Conservation (phyloP, 1,139 yeast genomes). For the Candida smagusa region DNA sequence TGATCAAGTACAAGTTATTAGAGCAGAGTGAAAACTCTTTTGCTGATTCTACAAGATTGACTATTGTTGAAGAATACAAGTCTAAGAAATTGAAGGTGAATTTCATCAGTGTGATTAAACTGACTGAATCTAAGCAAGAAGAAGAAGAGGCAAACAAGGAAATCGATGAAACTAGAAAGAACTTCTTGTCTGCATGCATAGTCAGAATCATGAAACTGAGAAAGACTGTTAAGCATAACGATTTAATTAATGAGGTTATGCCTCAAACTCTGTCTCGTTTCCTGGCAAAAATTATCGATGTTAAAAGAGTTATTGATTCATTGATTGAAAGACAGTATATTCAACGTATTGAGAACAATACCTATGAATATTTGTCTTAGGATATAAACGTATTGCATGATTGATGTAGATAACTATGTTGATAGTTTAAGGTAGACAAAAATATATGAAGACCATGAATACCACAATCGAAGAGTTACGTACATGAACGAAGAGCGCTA, state of each 20-base stretch:
- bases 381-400: neutral
- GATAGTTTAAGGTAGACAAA: neutral
- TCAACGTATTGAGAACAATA: constrained; percentile 70
- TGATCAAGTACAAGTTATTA: constrained; percentile 74
- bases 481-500: too few relatives aligned
- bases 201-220: constrained; percentile 97
- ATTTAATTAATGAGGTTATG: constrained; percentile 82
- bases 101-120: constrained; percentile 77
- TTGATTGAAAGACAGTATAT: constrained; percentile 86
- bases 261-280: constrained; percentile 84
- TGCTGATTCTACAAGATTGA: constrained; percentile 58
- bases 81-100: constrained; percentile 83
- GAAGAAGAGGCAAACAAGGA: constrained; percentile 81
- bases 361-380: constrained; percentile 77
- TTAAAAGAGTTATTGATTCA: constrained; percentile 81
- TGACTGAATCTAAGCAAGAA: constrained; percentile 67
- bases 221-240: constrained; percentile 72
- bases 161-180: constrained; percentile 81
- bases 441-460: neutral
- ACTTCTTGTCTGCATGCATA: constrained; percentile 86
- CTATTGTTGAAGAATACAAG: constrained; percentile 77
- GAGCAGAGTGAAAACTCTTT: constrained; percentile 51
- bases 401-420: neutral
- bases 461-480: too few relatives aligned
- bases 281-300: constrained; percentile 79